phyloP scores from a whole-genome alignment of 2,329 filamentous ascomycete species.

The Verruconis gallopava region DNA sequence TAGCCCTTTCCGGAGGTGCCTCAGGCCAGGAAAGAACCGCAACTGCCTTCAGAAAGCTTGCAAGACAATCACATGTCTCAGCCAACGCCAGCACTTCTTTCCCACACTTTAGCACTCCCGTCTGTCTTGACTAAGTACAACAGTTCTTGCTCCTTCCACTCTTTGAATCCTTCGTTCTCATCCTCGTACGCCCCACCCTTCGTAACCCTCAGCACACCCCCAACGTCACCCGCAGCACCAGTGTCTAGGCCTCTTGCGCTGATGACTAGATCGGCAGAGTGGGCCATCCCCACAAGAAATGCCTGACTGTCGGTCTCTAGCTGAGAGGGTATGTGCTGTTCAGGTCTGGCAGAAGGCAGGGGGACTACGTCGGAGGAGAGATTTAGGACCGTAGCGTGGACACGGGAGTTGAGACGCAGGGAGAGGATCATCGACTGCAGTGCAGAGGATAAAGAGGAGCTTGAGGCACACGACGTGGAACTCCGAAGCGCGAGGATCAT shows the following conservation, averaged over 20 bases:
- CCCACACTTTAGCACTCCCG: constrained; percentile 70
- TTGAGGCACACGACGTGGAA: constrained; percentile 11
- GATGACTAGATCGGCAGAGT: constrained; percentile 59
- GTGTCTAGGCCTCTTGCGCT: constrained; percentile 69
- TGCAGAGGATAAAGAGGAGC: constrained; percentile 13
- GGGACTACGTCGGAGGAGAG: constrained; percentile 49
- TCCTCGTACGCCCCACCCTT: constrained; percentile 36
- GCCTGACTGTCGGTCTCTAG: constrained; percentile 59
- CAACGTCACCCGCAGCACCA: constrained; percentile 80
- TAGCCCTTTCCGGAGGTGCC: too few species aligned
- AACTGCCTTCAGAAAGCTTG: too few species aligned
- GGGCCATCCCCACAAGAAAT: constrained; percentile 60
- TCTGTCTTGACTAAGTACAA: constrained; percentile 72
- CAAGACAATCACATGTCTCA: too few species aligned
- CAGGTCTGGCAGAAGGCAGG: constrained; percentile 45
- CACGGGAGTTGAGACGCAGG: constrained; percentile 30
- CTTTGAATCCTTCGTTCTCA: constrained; percentile 14
- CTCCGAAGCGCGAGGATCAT: constrained; percentile 25
- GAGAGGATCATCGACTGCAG: constrained; percentile 12
- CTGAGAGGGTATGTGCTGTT: constrained; percentile 33
- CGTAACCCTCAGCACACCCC: constrained; percentile 70
- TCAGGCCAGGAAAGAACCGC: too few species aligned
- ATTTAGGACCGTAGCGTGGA: constrained; percentile 53
- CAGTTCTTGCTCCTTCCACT: constrained; percentile 49
- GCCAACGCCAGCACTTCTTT: constrained; percentile 24